Percentiles rank a stretch among this genome's conserved stretches.
These are phyloP conservation scores for Cydonia oblonga DNA, from an alignment of 331 rosid genomes.

Conservation along the genomic window DNA sequence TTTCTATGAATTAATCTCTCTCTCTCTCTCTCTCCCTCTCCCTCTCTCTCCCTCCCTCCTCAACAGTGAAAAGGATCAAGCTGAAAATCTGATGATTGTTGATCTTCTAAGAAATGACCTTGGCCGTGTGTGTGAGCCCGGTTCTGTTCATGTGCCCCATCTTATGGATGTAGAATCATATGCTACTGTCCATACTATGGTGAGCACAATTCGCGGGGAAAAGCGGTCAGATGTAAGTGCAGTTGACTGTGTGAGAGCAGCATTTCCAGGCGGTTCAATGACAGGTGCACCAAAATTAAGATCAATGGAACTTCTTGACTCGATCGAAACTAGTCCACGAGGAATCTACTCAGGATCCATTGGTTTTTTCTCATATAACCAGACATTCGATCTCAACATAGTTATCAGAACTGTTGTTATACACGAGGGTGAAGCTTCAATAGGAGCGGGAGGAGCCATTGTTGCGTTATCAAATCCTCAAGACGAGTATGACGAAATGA, in stretches of 20 bases:
- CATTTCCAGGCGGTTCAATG: constrained; percentile 98
- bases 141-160: constrained; percentile 84
- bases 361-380: constrained; percentile 80
- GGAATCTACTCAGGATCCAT: constrained; percentile 94
- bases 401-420: constrained; percentile 83
- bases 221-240: constrained; percentile 47
- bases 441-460: constrained; percentile 98
- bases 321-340: constrained; percentile 65
- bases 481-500: constrained; percentile 89
- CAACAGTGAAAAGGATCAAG: constrained; percentile 86
- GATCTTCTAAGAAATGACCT: constrained; percentile 98
- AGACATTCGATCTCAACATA: constrained; percentile 88
- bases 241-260: constrained; percentile 78
- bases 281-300: constrained; percentile 98
- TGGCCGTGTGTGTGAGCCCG: constrained; percentile 92
- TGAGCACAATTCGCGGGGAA: constrained; percentile 82
- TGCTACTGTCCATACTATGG: constrained; percentile 96
- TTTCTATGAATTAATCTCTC: not conserved
- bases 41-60: not conserved
- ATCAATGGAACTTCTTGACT: constrained; percentile 89
- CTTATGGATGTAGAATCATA: constrained; percentile 94
- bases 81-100: constrained; percentile 95
- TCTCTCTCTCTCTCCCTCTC: not conserved
- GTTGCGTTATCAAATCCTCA: constrained; percentile 78
- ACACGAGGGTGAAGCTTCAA: constrained; percentile 79